Evolutionary conservation across 495 filamentous ascomycete genomes (phyloP), one percentile per base, ranked within the genome.

Genomic region (Sporormia fimetaria): DNA sequence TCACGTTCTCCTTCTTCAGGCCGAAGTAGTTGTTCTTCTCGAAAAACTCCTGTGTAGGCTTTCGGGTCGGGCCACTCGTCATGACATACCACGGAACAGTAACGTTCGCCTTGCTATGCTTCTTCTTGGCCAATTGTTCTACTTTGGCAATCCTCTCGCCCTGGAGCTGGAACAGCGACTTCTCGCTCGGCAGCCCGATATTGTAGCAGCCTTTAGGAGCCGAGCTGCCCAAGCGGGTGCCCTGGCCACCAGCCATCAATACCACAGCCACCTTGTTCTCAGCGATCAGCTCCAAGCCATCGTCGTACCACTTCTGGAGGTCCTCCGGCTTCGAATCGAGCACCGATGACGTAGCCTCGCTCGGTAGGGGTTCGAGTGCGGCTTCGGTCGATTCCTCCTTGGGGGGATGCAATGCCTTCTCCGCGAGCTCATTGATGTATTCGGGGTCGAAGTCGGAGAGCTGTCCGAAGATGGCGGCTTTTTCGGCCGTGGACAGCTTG

Each of bases 1-100:
- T 61, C 35, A 99, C 79, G 60, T 96, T 86, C 60, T 80, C 77
- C 60, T 83, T 73, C 32, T 78, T 64, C 34, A 99, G 65, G 1
- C 92, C 88, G 58, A 99, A 99, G 63, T 85, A 95, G 18, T 74
- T 73, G 64, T 95, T 68, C 58, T 92, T 66, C 62, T 81, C 67
- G 62, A 99, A 99, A 68, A 87, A 99, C 39, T 80, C 71, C 70
- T 94, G 83, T 6, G 90, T 99, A 7, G 87, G 82, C 38, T 75
- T 74, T 50, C 87, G 74, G 9, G 90, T 99, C n/a, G 90, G 92
- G 7, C 90, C 90, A 52, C 85, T 93, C 45, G 90, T 99, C 90
- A 99, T 99, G 56, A 99, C 81, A 66, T 96, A 99, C 90, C 90
- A 99, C 5, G 90, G 92, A 21, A 99, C 78, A 6, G 79, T 72